Evolutionary conservation across 2,329 filamentous ascomycete genomes (phyloP), one percentile per base, ranked within the genome.

Genomic region (Neofusicoccum cordaticola): DNA sequence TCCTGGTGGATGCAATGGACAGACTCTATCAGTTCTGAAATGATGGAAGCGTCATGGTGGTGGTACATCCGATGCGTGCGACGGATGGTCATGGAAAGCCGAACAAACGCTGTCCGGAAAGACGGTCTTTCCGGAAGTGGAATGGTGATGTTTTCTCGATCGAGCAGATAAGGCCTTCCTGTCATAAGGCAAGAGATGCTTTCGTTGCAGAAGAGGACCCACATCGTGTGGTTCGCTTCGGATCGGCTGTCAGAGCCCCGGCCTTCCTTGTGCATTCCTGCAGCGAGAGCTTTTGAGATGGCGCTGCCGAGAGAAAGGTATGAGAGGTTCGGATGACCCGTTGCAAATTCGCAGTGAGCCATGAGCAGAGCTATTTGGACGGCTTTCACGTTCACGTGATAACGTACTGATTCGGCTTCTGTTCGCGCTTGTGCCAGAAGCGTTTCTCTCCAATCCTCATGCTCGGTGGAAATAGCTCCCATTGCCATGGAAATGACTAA

Each of bases 331-430:
- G 61, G 48, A 11, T 53, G 22, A 5, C 61, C 61, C 3, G 37
- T 48, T 12, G 31, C 31, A 12, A 63, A 63, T 6, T 63, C 61
- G n/a, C 39, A 63, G n/a, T 63, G 61, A 12, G 61, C 61, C 39
- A 58, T 37, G 17, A 64, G 52, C 9, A 50, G 8, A 17, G 44
- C 8, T 3, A 50, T 8, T 37, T 64, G 62, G 4, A 64, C 42
- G 13, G 62, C 62, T 17, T 41, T 50, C 27, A 58, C 17, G 19
- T 50, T 64, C 4, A 64, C 51, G 19, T 47, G 35, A 27, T 64
- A 52, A 15, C 22, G 51, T 41, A 41, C 13, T n/a, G 22, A 34
- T 12, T 64, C 52, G 11, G 42, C 17, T 45, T 64, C 62, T 3
- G 41, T 34, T n/a, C 52, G 41, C 9, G 51, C 62, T 15, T 64